Percentiles rank a stretch among this genome's conserved stretches.
Evolutionary conservation across 208 protist genomes (phyloP).

Genomic region (Wallacemonas rigidus): DNA sequence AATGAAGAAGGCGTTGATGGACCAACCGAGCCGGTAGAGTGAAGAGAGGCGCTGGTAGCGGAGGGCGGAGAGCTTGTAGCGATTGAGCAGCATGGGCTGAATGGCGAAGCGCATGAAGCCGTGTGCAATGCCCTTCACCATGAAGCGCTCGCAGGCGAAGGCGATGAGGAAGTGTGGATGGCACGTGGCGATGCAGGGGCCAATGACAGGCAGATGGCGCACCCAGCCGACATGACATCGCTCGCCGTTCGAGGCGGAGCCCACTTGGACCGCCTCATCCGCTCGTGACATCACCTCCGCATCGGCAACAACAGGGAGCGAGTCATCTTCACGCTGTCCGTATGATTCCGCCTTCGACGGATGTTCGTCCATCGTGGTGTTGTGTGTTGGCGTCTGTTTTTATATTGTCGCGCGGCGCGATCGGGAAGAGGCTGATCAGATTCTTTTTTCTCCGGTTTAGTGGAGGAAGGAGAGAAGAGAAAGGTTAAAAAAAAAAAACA

Average conservation of each 20-base stretch:
- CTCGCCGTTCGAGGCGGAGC: background rate
- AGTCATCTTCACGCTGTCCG: too few relatives aligned
- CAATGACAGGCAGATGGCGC: slow-evolving; percentile 4
- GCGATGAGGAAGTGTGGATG: slow-evolving; percentile 19
- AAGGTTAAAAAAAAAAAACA: too few relatives aligned
- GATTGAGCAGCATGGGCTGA: slow-evolving; percentile 26
- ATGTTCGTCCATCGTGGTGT: too few relatives aligned
- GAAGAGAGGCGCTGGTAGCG: slow-evolving; percentile 19
- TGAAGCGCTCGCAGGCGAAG: slow-evolving; percentile 22
- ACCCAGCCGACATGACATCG: background rate
- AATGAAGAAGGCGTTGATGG: slow-evolving; percentile 31
- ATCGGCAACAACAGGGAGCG: background rate
- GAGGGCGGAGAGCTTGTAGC: slow-evolving; percentile 13
- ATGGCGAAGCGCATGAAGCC: slow-evolving; percentile 24
- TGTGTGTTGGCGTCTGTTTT: too few relatives aligned
- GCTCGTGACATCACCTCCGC: background rate
- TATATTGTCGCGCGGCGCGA: too few relatives aligned
- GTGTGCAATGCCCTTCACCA: slow-evolving; percentile 21
- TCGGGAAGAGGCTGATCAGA: too few relatives aligned
- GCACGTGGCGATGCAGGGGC: slow-evolving; percentile 1
- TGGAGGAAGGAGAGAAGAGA: too few relatives aligned
- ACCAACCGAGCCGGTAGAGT: slow-evolving; percentile 24
- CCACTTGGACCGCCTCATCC: background rate
- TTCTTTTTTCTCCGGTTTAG: too few relatives aligned
- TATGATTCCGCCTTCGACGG: too few relatives aligned